A percentile compares a stretch with the other conserved stretches of the same genome.
These are phyloP conservation scores for Protomyces lactucae-debilis DNA, from an alignment of 1,139 yeast genomes.

Conservation along the genomic window DNA sequence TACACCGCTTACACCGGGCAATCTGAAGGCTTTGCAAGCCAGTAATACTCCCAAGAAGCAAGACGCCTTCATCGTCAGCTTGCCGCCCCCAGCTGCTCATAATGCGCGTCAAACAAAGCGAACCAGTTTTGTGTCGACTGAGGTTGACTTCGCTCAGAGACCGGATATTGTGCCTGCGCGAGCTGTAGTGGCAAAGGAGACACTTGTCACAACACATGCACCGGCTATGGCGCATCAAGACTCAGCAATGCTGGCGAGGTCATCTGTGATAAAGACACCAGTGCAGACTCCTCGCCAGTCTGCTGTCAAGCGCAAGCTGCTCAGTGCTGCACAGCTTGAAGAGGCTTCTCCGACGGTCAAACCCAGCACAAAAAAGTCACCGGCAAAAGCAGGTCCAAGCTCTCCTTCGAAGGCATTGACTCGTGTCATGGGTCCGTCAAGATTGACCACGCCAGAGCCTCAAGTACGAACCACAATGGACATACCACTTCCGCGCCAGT, in stretches of 20 bases:
- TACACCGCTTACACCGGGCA: not conserved
- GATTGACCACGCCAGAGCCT: not conserved
- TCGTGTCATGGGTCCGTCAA: too few relatives aligned
- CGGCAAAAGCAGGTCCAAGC: not conserved
- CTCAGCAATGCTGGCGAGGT: not conserved
- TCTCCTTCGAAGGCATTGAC: not conserved
- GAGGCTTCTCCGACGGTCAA: not conserved
- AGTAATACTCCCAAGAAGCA: slow-evolving; percentile 11
- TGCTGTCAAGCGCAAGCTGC: not conserved
- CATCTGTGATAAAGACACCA: too few relatives aligned
- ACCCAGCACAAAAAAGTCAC: not conserved
- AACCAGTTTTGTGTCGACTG: slow-evolving; percentile 15
- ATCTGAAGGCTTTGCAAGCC: not conserved
- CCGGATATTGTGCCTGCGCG: not conserved
- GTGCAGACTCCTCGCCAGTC: too few relatives aligned
- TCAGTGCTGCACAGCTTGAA: not conserved
- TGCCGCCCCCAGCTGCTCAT: not conserved
- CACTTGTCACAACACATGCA: not conserved
- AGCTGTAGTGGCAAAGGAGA: too few relatives aligned
- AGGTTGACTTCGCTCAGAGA: not conserved
- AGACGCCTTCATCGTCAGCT: slow-evolving; percentile 3
- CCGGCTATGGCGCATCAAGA: not conserved
- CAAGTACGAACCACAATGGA: not conserved
- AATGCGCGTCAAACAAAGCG: not conserved
- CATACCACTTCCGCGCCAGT: slow-evolving; percentile 6